Base-by-base conservation (phyloP, 495 filamentous ascomycete species). In the Neurospora sp. region DNA sequence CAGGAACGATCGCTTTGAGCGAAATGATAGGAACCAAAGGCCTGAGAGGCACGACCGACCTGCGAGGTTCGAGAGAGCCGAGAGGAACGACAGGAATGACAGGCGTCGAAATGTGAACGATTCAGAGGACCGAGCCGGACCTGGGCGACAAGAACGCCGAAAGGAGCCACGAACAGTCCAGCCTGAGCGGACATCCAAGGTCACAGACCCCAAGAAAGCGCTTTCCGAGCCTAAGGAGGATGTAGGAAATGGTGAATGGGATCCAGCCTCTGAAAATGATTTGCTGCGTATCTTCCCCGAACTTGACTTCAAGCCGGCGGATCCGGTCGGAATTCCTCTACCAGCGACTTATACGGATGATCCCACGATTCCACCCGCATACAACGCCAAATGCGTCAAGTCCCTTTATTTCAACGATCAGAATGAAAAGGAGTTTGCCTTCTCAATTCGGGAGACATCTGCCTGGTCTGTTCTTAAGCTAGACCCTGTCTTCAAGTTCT, bases 341-440 rank as follows among this genome's bases (percentile, higher is more conserved):
- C 77, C 82, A 46, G 39, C 69, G 41, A 69, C 81, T 39, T 85
- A 83, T 72, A 84, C 79, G 46, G 83, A 85, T 14, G 79, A 80
- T 9, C 79, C 83, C 14, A 84, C 83, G 70, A 84, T 85, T 59
- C 81, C 84, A 3, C 83, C 82, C 2, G 80, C 81, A n/a, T 85
- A 84, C 71, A 79, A 84, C 73, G 82, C 82, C 11, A 81, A 75
- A 44, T 79, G 81, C 44, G 75, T 88, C 71, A 86, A 83, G 44
- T 87, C 84, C 14, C 77, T 79, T 71, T 88, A 82, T 76, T 83
- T 86, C 73, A 82, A 79, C 16, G 80, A 82, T n/a, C 77, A 81
- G 16, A 85, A 87, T 73, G 40, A 82, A 8, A 79, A 84, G 46
- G 85, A 85, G 20, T 87, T 85, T 71, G 75, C 74, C 4, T 72